phyloP scores from a whole-genome alignment of 257 asterid species.

The Scutellaria baicalensis region DNA sequence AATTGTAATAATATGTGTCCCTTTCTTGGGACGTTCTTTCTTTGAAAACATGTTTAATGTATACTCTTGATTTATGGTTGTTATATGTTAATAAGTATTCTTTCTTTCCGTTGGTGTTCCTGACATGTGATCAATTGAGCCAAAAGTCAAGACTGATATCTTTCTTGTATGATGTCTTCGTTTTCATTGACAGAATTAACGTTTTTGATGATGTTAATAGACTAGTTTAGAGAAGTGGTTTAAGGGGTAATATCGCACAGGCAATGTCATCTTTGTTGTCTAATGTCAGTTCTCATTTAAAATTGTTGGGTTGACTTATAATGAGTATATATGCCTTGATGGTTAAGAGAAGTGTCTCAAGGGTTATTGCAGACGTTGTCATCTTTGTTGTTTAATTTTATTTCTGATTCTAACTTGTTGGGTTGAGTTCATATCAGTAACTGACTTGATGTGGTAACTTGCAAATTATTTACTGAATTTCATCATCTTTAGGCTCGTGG shows the following conservation, averaged over 20 bases:
- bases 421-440: background rate
- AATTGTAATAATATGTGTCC: background rate
- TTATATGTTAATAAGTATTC: background rate
- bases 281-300: no score
- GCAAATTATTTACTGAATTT: background rate
- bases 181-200: background rate
- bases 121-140: background rate
- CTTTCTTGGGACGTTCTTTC: background rate
- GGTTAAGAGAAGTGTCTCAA: no score
- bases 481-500: constrained; percentile 70
- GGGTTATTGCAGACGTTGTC: no score
- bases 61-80: background rate
- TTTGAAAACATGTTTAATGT: background rate
- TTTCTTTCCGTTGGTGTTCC: background rate
- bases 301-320: no score
- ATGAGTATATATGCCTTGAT: no score
- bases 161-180: background rate
- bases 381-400: background rate
- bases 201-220: background rate
- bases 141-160: background rate
- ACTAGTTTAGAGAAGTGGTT: no score
- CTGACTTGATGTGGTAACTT: background rate
- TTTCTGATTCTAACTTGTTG: background rate
- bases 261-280: no score
- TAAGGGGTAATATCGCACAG: no score